Evolutionary conservation across 2,329 filamentous ascomycete genomes (phyloP), one percentile per base, ranked within the genome.

Genomic region (Orbilia quercus): DNA sequence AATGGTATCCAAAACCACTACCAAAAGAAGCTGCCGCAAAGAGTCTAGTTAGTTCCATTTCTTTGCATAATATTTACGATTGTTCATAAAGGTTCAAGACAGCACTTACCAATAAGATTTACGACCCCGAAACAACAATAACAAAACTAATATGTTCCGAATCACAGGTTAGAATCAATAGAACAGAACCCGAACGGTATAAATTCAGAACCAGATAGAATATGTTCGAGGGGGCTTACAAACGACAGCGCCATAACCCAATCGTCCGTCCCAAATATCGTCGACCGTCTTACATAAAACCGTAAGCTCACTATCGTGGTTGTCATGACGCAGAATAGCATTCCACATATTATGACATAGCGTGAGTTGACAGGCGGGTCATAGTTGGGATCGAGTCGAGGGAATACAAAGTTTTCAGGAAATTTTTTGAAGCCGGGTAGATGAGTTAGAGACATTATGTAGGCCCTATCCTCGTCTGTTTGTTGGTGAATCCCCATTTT

Each of bases 241-340:
- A 48, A 63, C 9, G 65, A 31, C 18, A 42, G 48, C 18, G 63
- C 4, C 65, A 70, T 70, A 3, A 55, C 55, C 64, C 65, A 71
- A 51, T 71, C 65, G 23, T 71, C 65, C 31, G 42, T 57, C 0
- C 65, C 65, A 38, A 71, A 71, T 1, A 25, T 18, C 6, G 47
- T 48, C 5, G 50, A 40, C 14, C 65, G 57, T 16, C 65, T 38
- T 0, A 71, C 18, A 57, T 57, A 71, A 42, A 71, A 44, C 23
- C 65, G 38, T 28, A 63, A 18, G n/a, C 38, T 38, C 34, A 60
- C 65, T 11, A 63, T 47, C 2, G 18, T 12, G 3, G 18, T 63
- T 18, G 65, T 71, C 16, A 71, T 7, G 7, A 48, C 18, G 2
- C 18, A 38, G 7, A 62, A 54, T 25, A 70, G 25, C 22, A 63